phyloP scores from a whole-genome alignment of 177 flowering plant genomes.

The Telopea speciosissima region DNA sequence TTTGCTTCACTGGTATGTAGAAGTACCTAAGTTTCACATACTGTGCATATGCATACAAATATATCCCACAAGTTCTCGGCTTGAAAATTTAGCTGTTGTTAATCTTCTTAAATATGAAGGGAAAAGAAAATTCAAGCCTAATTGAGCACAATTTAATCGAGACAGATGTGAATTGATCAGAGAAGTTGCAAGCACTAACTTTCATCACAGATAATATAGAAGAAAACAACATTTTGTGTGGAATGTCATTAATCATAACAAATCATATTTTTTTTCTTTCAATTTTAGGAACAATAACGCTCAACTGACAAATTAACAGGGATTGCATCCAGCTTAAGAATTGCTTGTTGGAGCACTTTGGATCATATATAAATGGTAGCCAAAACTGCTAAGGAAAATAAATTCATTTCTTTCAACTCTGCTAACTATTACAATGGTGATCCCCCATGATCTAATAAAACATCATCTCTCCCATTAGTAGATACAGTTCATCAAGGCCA shows the following conservation, averaged over 20 bases:
- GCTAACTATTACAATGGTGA: slow-evolving; percentile 3
- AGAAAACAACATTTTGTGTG: not conserved
- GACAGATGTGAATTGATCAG: no score
- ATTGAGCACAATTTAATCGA: no score
- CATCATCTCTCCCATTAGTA: not conserved
- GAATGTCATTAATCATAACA: not conserved
- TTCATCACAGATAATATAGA: not conserved
- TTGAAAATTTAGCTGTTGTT: no score
- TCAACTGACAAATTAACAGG: not conserved
- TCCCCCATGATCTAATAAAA: slow-evolving; percentile 9
- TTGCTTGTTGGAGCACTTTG: not conserved
- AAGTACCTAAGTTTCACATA: not conserved
- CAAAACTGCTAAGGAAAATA: slow-evolving; percentile 5
- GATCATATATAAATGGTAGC: not conserved
- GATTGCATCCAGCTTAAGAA: no score
- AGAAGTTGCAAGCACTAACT: no score
- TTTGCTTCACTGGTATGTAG: slow-evolving; percentile 11
- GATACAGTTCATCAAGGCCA: slow-evolving; percentile 6
- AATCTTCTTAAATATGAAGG: no score
- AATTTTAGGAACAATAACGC: not conserved
- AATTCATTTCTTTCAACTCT: slow-evolving; percentile 3
- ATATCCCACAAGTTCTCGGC: no score
- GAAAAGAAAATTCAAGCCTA: no score
- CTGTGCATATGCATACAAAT: no score
- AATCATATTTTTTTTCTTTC: not conserved